phyloP scores from a whole-genome alignment of 495 filamentous ascomycete genomes.

The Parmelia sp. region DNA sequence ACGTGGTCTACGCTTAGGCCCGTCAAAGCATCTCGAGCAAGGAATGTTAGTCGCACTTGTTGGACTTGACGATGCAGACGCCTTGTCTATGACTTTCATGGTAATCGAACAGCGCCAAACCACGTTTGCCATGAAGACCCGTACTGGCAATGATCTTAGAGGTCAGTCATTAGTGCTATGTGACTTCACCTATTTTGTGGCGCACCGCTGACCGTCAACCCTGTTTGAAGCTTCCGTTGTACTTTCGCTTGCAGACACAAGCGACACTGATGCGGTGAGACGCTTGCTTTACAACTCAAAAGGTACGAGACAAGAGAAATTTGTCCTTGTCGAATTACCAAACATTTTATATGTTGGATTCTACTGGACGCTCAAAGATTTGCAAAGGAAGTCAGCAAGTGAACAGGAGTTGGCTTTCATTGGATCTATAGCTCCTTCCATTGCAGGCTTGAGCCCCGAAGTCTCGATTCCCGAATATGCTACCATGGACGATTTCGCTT shows the following conservation, averaged over 20 bases:
- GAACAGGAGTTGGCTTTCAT: slow-evolving; percentile 46
- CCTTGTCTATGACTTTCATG: slow-evolving; percentile 27
- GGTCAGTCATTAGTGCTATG: slow-evolving; percentile 11
- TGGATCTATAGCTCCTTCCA: slow-evolving; percentile 46
- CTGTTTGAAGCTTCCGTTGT: slow-evolving; percentile 17
- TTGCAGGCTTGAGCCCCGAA: slow-evolving; percentile 15
- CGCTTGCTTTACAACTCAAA: slow-evolving; percentile 20
- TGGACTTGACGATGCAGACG: slow-evolving; percentile 19
- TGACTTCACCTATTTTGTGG: background rate
- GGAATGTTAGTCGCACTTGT: slow-evolving; percentile 31
- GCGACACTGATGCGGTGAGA: slow-evolving; percentile 20
- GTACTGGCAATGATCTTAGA: slow-evolving; percentile 26
- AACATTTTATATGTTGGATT: slow-evolving; percentile 46
- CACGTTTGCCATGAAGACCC: slow-evolving; percentile 25
- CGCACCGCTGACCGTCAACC: background rate
- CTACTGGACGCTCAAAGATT: slow-evolving; percentile 20
- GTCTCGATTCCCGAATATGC: slow-evolving; percentile 46
- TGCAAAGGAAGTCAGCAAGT: slow-evolving; percentile 22
- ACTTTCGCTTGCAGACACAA: slow-evolving; percentile 22
- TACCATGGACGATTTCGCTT: slow-evolving; percentile 37
- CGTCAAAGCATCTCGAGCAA: slow-evolving; percentile 24
- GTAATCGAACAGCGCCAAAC: slow-evolving; percentile 25
- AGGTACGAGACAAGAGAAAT: slow-evolving; percentile 14
- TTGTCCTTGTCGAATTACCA: slow-evolving; percentile 57
- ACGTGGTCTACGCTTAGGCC: slow-evolving; percentile 19